Conservation (phyloP, 768 basidiomycete species). For the Chalciporus piperatus region DNA sequence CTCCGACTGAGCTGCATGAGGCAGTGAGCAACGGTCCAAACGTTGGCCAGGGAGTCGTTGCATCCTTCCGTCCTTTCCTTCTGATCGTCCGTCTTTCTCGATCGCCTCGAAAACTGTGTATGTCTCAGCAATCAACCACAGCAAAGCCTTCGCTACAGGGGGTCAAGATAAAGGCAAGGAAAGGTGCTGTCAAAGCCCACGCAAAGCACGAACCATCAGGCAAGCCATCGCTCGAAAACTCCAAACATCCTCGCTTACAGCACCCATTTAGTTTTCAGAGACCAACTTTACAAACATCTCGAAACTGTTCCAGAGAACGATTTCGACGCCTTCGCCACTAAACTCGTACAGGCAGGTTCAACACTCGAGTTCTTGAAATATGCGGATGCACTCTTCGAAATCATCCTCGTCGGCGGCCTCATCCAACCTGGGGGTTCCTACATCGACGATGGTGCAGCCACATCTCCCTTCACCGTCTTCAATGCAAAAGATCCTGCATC, state of each 20-base stretch:
- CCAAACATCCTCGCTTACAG: constrained; percentile 8
- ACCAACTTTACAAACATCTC: constrained; percentile 88
- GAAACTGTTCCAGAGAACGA: constrained; percentile 78
- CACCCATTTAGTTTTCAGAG: constrained; percentile 73
- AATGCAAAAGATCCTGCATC: constrained; percentile 76
- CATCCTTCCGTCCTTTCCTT: neutral
- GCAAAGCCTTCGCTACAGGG: constrained; percentile 89
- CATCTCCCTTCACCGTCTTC: constrained; percentile 86
- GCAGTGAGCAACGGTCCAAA: neutral
- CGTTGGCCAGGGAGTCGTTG: neutral
- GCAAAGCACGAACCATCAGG: constrained; percentile 91
- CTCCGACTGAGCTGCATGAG: constrained; percentile 18
- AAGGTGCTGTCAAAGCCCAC: constrained; percentile 87
- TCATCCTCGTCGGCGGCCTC: constrained; percentile 92
- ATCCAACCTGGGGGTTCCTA: constrained; percentile 94
- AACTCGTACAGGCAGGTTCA: constrained; percentile 88
- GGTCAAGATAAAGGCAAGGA: constrained; percentile 91
- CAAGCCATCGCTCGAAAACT: constrained; percentile 21
- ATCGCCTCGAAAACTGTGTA: constrained; percentile 59
- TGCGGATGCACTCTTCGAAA: constrained; percentile 94
- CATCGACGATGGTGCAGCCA: constrained; percentile 81
- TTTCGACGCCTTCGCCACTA: constrained; percentile 77
- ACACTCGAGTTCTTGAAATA: constrained; percentile 96
- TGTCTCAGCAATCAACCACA: constrained; percentile 86
- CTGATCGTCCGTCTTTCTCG: constrained; percentile 29